Evolutionary conservation across 768 basidiomycete genomes (phyloP), one percentile per base, ranked within the genome.

Genomic region (Leccinum disarticulatum): DNA sequence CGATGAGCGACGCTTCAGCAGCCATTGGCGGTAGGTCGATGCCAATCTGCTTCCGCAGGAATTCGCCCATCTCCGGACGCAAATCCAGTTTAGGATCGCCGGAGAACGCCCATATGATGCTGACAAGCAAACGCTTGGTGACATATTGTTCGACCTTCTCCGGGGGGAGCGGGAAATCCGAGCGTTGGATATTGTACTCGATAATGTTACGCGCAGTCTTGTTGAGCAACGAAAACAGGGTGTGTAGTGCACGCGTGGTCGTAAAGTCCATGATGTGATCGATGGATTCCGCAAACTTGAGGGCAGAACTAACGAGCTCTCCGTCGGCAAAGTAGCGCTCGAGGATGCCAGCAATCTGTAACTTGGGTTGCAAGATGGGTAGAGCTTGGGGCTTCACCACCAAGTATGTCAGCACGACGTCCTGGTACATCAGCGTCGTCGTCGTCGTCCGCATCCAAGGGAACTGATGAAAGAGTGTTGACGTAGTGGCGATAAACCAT

Each of bases 231-330:
- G 97, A 98, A 80, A 99, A 98, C n/a, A 99, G 83, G 0, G 97
- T 98, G 68, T 91, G 93, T 58, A 98, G 85, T 1, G 94, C 94
- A 47, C 97, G 91, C 10, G 89, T 93, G 33, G 77, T 73, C 1
- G 96, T 97, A 78, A 98, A 98, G 73, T 98, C 95, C 97, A 99
- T 98, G 77, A 99, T 98, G 69, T 99, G 97, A 66, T 94, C 91
- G 48, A 94, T 87, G 19, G 85, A 82, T 52, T 85, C 86, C 0
- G 95, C 93, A 66, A 87, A 93, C 27, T 80, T 78, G 47, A 98
- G 80, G 4, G 95, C 93, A 5, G 83, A 78, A 63, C 82, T 81
- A 59, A 98, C 90, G 8, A 99, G 81, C 30, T 92, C 95, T 57
- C 86, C 90, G 5, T 86, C 83, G 3, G 79, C 83, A 70, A 98